Conservation (phyloP, 164 flowering plant species). For the Pachysandra terminalis region DNA sequence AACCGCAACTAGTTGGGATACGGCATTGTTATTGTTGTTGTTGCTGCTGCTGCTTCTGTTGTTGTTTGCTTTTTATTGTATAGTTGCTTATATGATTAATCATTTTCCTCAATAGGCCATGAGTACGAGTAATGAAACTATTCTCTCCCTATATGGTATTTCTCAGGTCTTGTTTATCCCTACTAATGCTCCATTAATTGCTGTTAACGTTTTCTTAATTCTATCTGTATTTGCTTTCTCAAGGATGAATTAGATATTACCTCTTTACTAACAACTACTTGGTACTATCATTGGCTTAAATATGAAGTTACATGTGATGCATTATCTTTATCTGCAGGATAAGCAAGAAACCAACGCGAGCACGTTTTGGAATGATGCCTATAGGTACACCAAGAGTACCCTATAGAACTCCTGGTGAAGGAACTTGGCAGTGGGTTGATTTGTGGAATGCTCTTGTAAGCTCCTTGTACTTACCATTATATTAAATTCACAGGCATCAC, state of each 20-base stretch:
- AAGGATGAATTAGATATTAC: background rate
- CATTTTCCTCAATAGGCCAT: too few species aligned
- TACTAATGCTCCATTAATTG: background rate
- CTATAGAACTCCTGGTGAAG: conserved; percentile 67
- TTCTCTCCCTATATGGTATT: too few species aligned
- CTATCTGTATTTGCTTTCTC: background rate
- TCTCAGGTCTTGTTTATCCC: background rate
- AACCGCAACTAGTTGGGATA: too few species aligned
- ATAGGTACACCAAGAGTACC: conserved; percentile 85
- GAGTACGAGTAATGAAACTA: too few species aligned
- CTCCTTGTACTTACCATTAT: conserved; percentile 8
- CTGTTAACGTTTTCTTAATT: background rate
- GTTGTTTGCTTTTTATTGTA: too few species aligned
- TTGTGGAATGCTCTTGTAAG: conserved; percentile 95
- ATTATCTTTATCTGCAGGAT: conserved; percentile 34
- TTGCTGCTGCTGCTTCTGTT: too few species aligned
- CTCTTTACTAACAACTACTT: background rate
- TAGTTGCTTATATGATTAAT: too few species aligned
- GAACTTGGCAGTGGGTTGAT: conserved; percentile 88
- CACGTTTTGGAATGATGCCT: conserved; percentile 73
- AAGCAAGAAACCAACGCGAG: conserved; percentile 40
- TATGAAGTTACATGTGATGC: conserved; percentile 7
- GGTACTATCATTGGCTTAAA: background rate
- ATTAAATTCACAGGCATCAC: background rate
- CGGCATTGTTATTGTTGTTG: too few species aligned